Evolutionary conservation across 2,329 filamentous ascomycete species (phyloP).

Genomic region (Phyllosticta citribraziliensis): DNA sequence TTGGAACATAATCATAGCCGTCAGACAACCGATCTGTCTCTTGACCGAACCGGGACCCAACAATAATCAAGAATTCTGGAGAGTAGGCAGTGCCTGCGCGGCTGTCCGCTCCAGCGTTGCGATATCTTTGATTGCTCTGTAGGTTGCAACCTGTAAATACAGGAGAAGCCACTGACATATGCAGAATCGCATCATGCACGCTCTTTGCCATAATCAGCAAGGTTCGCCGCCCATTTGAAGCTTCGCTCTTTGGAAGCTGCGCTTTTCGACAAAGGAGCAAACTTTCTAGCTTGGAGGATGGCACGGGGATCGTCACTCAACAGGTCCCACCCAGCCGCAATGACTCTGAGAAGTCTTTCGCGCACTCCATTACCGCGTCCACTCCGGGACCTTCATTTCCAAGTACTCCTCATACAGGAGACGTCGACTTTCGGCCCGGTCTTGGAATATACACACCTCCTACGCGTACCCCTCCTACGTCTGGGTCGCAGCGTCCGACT

Average conservation of each 20-base stretch:
- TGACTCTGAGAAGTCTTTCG: background rate
- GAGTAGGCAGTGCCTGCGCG: conserved; percentile 23
- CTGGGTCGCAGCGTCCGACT: conserved; percentile 7
- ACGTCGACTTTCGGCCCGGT: conserved; percentile 15
- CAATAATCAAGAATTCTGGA: conserved; percentile 18
- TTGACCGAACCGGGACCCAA: conserved; percentile 11
- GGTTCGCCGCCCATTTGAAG: conserved; percentile 28
- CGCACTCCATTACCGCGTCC: background rate
- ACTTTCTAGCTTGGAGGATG: conserved; percentile 19
- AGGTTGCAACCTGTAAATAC: conserved; percentile 9
- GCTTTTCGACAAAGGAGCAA: conserved; percentile 12
- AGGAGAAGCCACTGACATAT: conserved; percentile 2
- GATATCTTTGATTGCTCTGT: conserved; percentile 26
- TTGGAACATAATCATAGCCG: conserved; percentile 31
- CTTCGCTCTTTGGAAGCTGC: conserved; percentile 20
- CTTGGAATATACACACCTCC: background rate
- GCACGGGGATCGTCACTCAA: conserved; percentile 11
- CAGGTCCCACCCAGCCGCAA: background rate
- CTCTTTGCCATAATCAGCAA: conserved; percentile 25
- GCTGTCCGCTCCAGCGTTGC: conserved; percentile 21
- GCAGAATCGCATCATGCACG: conserved; percentile 21
- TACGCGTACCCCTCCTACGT: background rate
- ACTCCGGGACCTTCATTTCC: conserved; percentile 7
- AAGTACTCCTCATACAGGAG: background rate
- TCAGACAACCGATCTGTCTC: conserved; percentile 26